Evolutionary conservation across 2,329 filamentous ascomycete genomes (phyloP), one percentile per base, ranked within the genome.

Genomic region (Epichloe gansuensis): DNA sequence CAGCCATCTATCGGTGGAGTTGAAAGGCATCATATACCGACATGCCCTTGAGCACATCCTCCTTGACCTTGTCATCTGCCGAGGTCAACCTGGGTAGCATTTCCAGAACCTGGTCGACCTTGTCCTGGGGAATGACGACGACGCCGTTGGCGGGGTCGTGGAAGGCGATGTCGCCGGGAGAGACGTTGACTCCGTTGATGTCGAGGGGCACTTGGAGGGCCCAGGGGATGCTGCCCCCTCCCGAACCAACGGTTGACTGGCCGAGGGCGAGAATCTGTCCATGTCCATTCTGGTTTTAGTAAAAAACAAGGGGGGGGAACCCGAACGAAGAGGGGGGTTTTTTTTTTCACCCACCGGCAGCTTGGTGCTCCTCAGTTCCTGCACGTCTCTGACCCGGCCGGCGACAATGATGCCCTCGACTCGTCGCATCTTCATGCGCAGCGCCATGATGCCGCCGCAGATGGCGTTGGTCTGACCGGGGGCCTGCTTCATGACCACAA

Each of bases 381-480:
- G 69, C 17, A 88, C 60, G 68, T 89, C 86, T 55, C 85, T 73
- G 5, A 84, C 77, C 40, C 85, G 71, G 1, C 85, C 85, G 57
- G 80, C 75, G 7, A 87, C 81, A n/a, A 89, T 68, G 11, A 84
- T 74, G 3, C 75, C 84, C 57, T 72, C 71, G 17, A 77, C 78
- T 13, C 78, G 77, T 11, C 82, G 71, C 13, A 75, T 64, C 59
- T 81, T 80, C 76, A 89, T 85, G 21, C 85, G 73, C 34, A 77
- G 70, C 5, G 83, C 85, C 77, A 89, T 85, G 57, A 89, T 87
- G 17, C 85, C 85, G n/a, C 86, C 86, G 5, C 87, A 75, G 7
- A 87, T 75, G 5, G 85, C 85, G 65, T 85, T 87, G 49, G 74
- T 74, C 63, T 88, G 84, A 1, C 72, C 74, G 0, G 70, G 60